phyloP scores from a whole-genome alignment of 306 rosid genomes.

The Elaeagnus macrophylla region DNA sequence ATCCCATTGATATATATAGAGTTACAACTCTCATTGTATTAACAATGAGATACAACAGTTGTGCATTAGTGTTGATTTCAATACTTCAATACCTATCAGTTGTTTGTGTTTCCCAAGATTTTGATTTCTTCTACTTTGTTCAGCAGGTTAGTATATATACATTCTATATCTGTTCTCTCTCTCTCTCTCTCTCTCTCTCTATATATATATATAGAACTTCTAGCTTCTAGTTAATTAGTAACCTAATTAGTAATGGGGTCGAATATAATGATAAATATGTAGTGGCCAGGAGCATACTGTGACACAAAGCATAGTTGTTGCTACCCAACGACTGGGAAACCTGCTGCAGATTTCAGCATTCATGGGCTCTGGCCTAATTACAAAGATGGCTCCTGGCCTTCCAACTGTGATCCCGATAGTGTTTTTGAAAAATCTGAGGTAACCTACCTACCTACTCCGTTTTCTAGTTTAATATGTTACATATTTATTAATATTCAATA shows the following conservation, averaged over 20 bases:
- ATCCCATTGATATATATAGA: too few species aligned
- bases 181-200: not conserved
- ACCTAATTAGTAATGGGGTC: too few species aligned
- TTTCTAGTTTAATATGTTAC: not conserved
- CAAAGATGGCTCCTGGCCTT: constrained; percentile 23
- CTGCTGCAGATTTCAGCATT: constrained; percentile 19
- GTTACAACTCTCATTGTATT: too few species aligned
- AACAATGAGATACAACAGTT: too few species aligned
- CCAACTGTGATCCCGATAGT: constrained; percentile 16
- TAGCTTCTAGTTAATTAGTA: not conserved
- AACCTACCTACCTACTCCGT: not conserved
- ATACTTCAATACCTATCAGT: constrained; percentile 5
- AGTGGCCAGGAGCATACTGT: constrained; percentile 35
- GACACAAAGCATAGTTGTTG: constrained; percentile 24
- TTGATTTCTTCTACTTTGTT: constrained; percentile 30
- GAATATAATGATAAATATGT: constrained; percentile 1
- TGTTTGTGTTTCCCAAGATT: constrained; percentile 17
- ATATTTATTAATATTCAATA: not conserved
- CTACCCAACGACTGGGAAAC: constrained; percentile 30
- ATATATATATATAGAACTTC: not conserved
- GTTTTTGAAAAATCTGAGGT: constrained; percentile 19
- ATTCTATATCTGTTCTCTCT: too few species aligned
- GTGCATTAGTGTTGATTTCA: constrained; percentile 3
- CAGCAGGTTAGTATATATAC: constrained; percentile 19
- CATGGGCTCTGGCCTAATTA: constrained; percentile 35